A percentile compares a stretch with the other conserved stretches of the same genome.
Evolutionary conservation across 2,329 filamentous ascomycete genomes (phyloP).

Genomic region (Ustulina deusta): DNA sequence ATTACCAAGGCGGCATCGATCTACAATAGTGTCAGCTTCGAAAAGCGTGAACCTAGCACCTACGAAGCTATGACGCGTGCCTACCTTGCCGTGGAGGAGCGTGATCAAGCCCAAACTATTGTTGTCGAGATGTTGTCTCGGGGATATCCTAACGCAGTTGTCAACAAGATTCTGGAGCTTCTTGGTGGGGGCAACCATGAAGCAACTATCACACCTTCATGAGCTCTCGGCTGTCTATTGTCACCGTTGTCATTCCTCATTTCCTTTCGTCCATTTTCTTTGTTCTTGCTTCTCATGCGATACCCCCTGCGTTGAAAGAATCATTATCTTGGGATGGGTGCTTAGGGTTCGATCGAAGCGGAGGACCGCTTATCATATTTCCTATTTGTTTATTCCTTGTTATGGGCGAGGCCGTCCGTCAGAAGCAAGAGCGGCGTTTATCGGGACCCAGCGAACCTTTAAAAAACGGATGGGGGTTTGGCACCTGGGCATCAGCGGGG

Average conservation of each 20-base stretch:
- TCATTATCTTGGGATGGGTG: conserved; percentile 41
- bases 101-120: conserved; percentile 78
- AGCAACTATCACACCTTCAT: conserved; percentile 50
- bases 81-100: conserved; percentile 85
- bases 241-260: conserved; percentile 5
- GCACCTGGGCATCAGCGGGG: conserved; percentile 40
- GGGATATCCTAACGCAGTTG: conserved; percentile 91
- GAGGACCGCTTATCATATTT: conserved; percentile 35
- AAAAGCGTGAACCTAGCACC: conserved; percentile 92
- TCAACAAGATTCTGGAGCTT: conserved; percentile 92
- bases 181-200: conserved; percentile 71
- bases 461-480: conserved; percentile 37
- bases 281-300: conserved; percentile 50
- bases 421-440: conserved; percentile 45
- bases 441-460: conserved; percentile 33
- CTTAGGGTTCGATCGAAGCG: conserved; percentile 46
- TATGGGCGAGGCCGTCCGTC: conserved; percentile 21
- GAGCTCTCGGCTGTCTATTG: conserved; percentile 3
- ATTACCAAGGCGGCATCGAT: conserved; percentile 82
- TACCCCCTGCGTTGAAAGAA: conserved; percentile 50
- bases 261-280: conserved; percentile 45
- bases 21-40: conserved; percentile 80
- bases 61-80: conserved; percentile 99
- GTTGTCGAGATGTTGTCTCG: conserved; percentile 91
- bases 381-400: conserved; percentile 22